phyloP scores from a whole-genome alignment of 495 filamentous ascomycete genomes.

The Tuber brumale region DNA sequence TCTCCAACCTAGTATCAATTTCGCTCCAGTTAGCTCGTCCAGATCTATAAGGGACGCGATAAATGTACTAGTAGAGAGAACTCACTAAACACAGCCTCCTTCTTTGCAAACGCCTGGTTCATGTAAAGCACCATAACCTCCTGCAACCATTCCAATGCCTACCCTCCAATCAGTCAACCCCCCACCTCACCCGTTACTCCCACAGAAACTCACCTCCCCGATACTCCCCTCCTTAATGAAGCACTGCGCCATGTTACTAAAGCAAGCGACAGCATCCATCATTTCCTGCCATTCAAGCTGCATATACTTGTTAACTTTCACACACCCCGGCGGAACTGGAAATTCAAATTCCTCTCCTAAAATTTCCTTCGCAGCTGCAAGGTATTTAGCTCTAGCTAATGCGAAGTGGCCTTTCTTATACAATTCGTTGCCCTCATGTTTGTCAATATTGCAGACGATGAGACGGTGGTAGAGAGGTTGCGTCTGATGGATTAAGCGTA shows the following conservation, averaged over 20 bases:
- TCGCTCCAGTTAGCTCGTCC: background rate
- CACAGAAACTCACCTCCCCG: slow-evolving; percentile 23
- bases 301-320: slow-evolving; percentile 22
- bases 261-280: slow-evolving; percentile 36
- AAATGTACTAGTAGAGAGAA: background rate
- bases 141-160: slow-evolving; percentile 34
- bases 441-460: slow-evolving; percentile 27
- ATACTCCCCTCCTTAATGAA: slow-evolving; percentile 29
- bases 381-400: slow-evolving; percentile 27
- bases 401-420: slow-evolving; percentile 23
- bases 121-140: slow-evolving; percentile 30
- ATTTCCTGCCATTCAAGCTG: slow-evolving; percentile 33
- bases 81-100: slow-evolving; percentile 23
- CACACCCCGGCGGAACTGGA: slow-evolving; percentile 11
- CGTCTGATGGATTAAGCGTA: slow-evolving; percentile 22
- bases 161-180: slow-evolving; percentile 7
- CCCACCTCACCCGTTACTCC: background rate
- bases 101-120: slow-evolving; percentile 28
- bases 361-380: slow-evolving; percentile 23
- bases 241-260: slow-evolving; percentile 38
- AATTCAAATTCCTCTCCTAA: slow-evolving; percentile 30
- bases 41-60: background rate
- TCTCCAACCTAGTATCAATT: slow-evolving; percentile 25
- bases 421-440: slow-evolving; percentile 32
- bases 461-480: slow-evolving; percentile 31